A percentile compares a stretch with the other conserved stretches of the same genome.
These are phyloP conservation scores for Colletotrichum sp. DNA, from an alignment of 2,329 filamentous ascomycete species.

Conservation along the genomic window DNA sequence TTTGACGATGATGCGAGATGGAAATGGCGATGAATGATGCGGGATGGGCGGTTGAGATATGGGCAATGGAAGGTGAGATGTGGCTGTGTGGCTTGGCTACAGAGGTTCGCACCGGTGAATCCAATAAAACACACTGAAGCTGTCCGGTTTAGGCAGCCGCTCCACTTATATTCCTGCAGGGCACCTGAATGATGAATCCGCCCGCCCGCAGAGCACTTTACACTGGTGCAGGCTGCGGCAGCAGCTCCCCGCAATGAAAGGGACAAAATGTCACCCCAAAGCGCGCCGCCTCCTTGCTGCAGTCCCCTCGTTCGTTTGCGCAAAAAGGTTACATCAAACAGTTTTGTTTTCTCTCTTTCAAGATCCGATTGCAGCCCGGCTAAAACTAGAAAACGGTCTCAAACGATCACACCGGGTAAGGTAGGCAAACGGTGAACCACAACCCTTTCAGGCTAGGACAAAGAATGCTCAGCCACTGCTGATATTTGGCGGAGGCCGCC, in stretches of 20 bases:
- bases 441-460: neutral
- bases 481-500: neutral
- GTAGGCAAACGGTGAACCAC: neutral
- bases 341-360: neutral
- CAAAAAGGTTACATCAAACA: neutral
- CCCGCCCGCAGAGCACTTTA: neutral
- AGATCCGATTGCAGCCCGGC: neutral
- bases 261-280: neutral
- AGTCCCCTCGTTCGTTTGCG: neutral
- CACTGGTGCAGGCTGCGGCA: neutral
- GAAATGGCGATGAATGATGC: neutral
- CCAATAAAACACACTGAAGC: neutral
- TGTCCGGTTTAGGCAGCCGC: constrained; percentile 5
- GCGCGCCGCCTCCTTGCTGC: neutral
- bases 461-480: neutral
- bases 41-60: neutral
- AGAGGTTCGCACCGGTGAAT: neutral
- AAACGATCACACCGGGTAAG: neutral
- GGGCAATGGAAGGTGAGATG: neutral
- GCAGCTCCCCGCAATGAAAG: neutral
- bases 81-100: constrained; percentile 4
- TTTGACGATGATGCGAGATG: neutral
- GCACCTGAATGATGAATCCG: neutral
- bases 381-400: neutral
- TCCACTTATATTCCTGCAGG: neutral